phyloP scores from a whole-genome alignment of 2,329 filamentous ascomycete genomes.

The Colletotrichum sp. region DNA sequence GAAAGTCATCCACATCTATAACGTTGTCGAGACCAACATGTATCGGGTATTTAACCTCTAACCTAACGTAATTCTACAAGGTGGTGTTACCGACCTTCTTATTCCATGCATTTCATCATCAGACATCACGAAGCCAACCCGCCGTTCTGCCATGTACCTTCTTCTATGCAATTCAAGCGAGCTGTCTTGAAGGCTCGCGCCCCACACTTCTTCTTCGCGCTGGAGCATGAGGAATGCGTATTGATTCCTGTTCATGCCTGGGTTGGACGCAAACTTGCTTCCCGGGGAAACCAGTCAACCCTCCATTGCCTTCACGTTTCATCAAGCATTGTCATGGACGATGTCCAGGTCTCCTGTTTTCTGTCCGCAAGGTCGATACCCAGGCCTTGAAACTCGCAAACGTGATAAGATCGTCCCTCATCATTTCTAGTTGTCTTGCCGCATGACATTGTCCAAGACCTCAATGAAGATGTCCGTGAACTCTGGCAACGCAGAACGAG shows the following conservation, averaged over 20 bases:
- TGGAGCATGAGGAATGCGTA: neutral
- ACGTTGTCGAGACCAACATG: neutral
- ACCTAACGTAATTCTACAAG: conserved; percentile 18
- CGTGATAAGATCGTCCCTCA: neutral
- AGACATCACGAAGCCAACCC: conserved; percentile 1
- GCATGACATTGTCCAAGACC: neutral
- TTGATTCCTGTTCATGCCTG: neutral
- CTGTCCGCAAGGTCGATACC: neutral
- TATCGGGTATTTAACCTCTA: conserved; percentile 20
- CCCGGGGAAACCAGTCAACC: neutral
- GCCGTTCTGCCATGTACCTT: neutral
- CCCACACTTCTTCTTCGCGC: neutral
- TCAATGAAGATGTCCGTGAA: neutral
- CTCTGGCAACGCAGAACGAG: neutral
- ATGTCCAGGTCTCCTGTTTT: neutral
- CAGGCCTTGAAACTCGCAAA: neutral
- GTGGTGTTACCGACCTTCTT: neutral
- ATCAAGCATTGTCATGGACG: neutral
- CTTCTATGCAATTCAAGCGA: neutral
- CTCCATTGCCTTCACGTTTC: neutral
- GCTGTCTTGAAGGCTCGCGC: neutral
- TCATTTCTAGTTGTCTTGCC: neutral
- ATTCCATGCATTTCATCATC: conserved; percentile 11
- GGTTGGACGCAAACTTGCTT: neutral
- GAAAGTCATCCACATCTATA: neutral